A percentile compares a stretch with the other conserved stretches of the same genome.
Evolutionary conservation across 768 basidiomycete genomes (phyloP).

Genomic region (Gymnopilus dilepis): DNA sequence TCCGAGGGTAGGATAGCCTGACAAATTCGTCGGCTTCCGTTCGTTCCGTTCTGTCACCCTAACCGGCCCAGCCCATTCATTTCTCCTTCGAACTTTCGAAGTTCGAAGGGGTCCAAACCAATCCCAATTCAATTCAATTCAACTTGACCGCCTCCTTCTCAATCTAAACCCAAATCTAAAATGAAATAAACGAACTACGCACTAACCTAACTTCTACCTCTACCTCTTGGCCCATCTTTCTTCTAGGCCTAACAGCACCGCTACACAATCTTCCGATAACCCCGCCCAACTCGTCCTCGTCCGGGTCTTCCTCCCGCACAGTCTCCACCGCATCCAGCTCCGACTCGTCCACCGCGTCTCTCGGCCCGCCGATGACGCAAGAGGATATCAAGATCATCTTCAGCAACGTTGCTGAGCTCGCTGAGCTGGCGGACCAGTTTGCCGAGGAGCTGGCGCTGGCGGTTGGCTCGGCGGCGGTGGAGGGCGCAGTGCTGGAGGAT

Average conservation of each 20-base stretch:
- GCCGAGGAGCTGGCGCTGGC: constrained; percentile 68
- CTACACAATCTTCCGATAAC: constrained; percentile 34
- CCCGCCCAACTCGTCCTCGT: constrained; percentile 47
- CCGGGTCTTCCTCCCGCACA: constrained; percentile 42
- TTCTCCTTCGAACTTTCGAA: constrained; percentile 2
- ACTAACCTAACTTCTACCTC: constrained; percentile 9
- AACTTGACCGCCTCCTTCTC: not conserved
- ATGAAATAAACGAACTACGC: not conserved
- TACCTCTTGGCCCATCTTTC: no score
- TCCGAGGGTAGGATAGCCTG: not conserved
- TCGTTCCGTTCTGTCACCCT: constrained; percentile 9
- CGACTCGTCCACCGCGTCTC: constrained; percentile 43
- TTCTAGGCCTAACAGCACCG: constrained; percentile 41
- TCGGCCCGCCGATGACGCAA: constrained; percentile 65
- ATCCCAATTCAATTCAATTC: not conserved
- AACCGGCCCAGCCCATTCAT: not conserved
- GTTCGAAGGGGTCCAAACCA: no score
- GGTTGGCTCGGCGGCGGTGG: constrained; percentile 64
- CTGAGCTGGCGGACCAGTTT: constrained; percentile 71
- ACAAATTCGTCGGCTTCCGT: constrained; percentile 2
- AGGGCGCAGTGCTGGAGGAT: constrained; percentile 55
- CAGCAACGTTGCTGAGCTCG: constrained; percentile 77
- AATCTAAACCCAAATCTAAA: constrained; percentile 2
- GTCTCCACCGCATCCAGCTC: constrained; percentile 48
- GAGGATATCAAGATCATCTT: constrained; percentile 79